Evolutionary conservation across 768 basidiomycete genomes (phyloP).

Genomic region (Lentinula aciculospora): DNA sequence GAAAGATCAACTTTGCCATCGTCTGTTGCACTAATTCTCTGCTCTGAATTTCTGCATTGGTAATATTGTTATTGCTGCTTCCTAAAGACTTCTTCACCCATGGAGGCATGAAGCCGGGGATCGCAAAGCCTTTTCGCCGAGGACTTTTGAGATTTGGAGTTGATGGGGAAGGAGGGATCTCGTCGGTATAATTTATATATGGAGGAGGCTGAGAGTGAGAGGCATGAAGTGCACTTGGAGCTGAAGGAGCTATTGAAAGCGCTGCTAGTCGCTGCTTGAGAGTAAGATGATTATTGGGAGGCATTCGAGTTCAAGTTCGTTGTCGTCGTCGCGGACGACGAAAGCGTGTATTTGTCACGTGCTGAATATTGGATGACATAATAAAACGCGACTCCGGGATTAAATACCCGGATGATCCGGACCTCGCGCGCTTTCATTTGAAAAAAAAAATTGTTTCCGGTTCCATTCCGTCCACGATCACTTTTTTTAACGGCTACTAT

Average conservation of each 20-base stretch:
- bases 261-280: conserved; percentile 67
- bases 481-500: neutral
- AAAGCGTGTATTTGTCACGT: too few relatives aligned
- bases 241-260: conserved; percentile 48
- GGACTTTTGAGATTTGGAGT: conserved; percentile 12
- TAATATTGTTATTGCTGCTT: conserved; percentile 14
- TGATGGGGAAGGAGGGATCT: neutral
- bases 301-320: conserved; percentile 13
- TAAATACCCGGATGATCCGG: neutral
- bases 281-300: conserved; percentile 31
- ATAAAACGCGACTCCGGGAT: neutral
- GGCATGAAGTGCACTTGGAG: conserved; percentile 33
- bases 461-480: neutral
- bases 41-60: conserved; percentile 18
- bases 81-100: conserved; percentile 40
- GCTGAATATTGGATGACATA: too few relatives aligned
- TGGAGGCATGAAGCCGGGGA: conserved; percentile 36
- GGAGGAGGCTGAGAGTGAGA: neutral
- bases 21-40: conserved; percentile 54
- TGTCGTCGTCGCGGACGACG: conserved; percentile 5
- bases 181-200: conserved; percentile 7
- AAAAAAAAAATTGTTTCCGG: neutral
- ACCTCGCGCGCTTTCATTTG: neutral
- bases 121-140: conserved; percentile 23
- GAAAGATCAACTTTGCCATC: conserved; percentile 72